Conservation (phyloP, 2,329 filamentous ascomycete species). For the Fusarium siculi region DNA sequence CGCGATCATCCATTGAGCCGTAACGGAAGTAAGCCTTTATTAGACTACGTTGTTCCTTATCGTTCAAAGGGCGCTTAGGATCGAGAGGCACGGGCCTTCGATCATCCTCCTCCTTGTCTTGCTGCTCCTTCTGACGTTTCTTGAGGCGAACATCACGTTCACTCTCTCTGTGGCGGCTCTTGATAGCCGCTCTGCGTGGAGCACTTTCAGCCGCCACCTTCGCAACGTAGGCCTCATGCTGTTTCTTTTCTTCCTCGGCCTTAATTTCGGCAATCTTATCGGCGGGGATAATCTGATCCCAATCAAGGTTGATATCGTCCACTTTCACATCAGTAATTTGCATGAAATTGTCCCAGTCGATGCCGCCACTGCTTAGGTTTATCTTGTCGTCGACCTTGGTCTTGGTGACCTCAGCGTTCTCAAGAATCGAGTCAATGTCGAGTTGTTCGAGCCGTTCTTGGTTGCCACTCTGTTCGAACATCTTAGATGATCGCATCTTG, state of each 20-base stretch:
- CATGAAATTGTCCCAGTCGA: constrained; percentile 91
- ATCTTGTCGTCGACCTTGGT: constrained; percentile 95
- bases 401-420: constrained; percentile 96
- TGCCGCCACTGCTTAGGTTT: constrained; percentile 86
- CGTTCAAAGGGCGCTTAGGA: constrained; percentile 87
- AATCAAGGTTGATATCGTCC: constrained; percentile 81
- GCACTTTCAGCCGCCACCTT: constrained; percentile 86
- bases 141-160: constrained; percentile 74
- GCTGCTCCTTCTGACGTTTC: constrained; percentile 72
- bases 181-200: constrained; percentile 77
- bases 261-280: constrained; percentile 92
- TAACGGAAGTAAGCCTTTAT: constrained; percentile 91
- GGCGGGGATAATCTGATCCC: constrained; percentile 98
- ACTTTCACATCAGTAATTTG: constrained; percentile 99
- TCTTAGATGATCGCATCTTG: constrained; percentile 97
- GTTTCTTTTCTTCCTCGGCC: constrained; percentile 84
- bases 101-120: constrained; percentile 74
- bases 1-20: constrained; percentile 88
- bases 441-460: constrained; percentile 96
- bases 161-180: constrained; percentile 65
- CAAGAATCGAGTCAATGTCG: constrained; percentile 96
- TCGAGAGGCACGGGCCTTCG: constrained; percentile 80
- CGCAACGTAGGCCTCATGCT: constrained; percentile 84
- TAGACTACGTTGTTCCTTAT: constrained; percentile 93
- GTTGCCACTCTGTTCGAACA: constrained; percentile 98